phyloP scores from a whole-genome alignment of 2,329 filamentous ascomycete genomes.

The Paraconiothyrium sp. region DNA sequence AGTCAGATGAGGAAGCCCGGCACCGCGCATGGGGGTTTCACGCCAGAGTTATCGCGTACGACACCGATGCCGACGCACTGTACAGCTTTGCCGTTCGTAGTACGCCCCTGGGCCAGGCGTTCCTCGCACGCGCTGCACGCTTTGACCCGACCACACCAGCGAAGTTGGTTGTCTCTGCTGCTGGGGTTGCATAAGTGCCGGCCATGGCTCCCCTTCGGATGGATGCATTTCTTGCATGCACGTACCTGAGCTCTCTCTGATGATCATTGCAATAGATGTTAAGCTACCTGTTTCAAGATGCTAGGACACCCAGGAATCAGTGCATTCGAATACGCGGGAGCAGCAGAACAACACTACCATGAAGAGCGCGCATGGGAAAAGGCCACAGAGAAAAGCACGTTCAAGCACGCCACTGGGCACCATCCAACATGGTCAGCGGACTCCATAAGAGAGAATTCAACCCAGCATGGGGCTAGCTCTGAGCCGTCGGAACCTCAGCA shows the following conservation, averaged over 20 bases:
- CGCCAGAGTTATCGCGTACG: conserved; percentile 17
- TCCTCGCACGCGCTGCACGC: conserved; percentile 14
- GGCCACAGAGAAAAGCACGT: conserved; percentile 17
- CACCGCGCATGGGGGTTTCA: conserved; percentile 16
- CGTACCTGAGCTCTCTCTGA: neutral
- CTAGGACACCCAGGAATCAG: conserved; percentile 46
- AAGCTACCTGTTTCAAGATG: conserved; percentile 23
- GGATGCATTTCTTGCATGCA: neutral
- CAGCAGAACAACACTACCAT: conserved; percentile 4
- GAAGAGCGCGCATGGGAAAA: conserved; percentile 27
- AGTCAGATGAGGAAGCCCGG: conserved; percentile 3
- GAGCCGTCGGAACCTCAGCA: conserved; percentile 21
- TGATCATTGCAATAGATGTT: neutral
- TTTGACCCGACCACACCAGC: conserved; percentile 11
- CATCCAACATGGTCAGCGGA: neutral
- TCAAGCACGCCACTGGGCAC: neutral
- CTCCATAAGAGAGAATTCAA: neutral
- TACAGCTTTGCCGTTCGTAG: conserved; percentile 13
- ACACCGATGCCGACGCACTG: conserved; percentile 19
- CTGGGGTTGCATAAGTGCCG: conserved; percentile 12
- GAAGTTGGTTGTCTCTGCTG: conserved; percentile 10
- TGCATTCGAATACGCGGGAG: conserved; percentile 44
- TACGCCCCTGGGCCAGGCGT: conserved; percentile 12
- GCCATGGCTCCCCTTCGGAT: conserved; percentile 4
- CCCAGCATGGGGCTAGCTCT: conserved; percentile 20